Conservation (phyloP, 1,284 basidiomycete species). For the Ceratobasidium sp. region DNA sequence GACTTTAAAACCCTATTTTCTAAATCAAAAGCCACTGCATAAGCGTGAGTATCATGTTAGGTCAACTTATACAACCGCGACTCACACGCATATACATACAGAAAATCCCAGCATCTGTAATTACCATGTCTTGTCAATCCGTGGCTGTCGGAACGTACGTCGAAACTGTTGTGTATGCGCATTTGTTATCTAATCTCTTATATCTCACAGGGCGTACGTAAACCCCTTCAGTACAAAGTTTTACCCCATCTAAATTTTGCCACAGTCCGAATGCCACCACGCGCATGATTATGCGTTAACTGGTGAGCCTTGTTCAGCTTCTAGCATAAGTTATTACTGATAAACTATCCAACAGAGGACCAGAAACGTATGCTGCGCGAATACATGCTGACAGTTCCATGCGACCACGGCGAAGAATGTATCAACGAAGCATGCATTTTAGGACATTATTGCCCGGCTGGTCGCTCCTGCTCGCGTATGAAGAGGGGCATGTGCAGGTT, state of each 20-base stretch:
- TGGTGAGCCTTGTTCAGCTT: background rate
- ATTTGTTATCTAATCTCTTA: background rate
- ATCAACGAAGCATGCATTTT: slow-evolving; percentile 40
- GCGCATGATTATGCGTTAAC: slow-evolving; percentile 30
- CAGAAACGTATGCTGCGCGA: slow-evolving; percentile 27
- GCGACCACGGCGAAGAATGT: slow-evolving; percentile 34
- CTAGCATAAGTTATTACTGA: background rate
- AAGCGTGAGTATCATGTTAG: slow-evolving; percentile 4
- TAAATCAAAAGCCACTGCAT: slow-evolving; percentile 15
- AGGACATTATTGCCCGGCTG: slow-evolving; percentile 27
- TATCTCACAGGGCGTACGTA: slow-evolving; percentile 16
- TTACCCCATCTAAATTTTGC: background rate
- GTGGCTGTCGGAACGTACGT: slow-evolving; percentile 37
- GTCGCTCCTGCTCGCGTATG: background rate
- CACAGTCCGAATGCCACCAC: slow-evolving; percentile 19
- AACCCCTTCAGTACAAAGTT: background rate
- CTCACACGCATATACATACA: background rate
- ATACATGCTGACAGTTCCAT: slow-evolving; percentile 35
- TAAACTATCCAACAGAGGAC: slow-evolving; percentile 1
- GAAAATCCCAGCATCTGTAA: slow-evolving; percentile 39
- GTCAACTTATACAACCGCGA: background rate
- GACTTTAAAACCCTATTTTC: background rate
- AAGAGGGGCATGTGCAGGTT: slow-evolving; percentile 26
- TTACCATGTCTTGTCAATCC: slow-evolving; percentile 28
- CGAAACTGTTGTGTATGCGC: background rate